Percentiles rank a stretch among this genome's conserved stretches.
Evolutionary conservation across 148 eudicot genomes (phyloP).

Genomic region (Silene conica): DNA sequence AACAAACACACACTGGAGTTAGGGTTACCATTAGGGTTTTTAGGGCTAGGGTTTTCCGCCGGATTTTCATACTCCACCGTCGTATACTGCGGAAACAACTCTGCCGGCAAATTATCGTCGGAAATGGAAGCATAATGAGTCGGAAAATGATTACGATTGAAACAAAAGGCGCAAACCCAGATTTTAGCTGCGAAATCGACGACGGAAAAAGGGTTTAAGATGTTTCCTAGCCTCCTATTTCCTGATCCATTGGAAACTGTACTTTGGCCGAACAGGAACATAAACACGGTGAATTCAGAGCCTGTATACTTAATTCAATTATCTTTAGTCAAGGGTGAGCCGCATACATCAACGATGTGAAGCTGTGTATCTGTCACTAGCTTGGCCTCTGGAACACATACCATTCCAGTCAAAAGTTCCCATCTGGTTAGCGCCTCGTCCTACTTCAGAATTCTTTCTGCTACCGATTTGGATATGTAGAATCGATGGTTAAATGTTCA

Average conservation of each 20-base stretch:
- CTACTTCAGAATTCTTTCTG: conserved; percentile 2
- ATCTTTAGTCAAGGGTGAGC: not conserved
- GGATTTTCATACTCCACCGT: conserved; percentile 66
- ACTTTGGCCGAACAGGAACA: conserved; percentile 7
- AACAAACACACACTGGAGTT: conserved; percentile 43
- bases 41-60: not conserved
- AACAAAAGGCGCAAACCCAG: conserved; percentile 92
- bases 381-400: not conserved
- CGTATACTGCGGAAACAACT: conserved; percentile 71
- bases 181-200: conserved; percentile 76
- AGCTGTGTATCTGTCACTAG: not conserved
- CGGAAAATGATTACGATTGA: conserved; percentile 74
- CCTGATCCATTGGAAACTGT: too few relatives aligned
- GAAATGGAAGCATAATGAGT: conserved; percentile 62
- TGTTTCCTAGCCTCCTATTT: conserved; percentile 9
- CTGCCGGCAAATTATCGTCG: conserved; percentile 76
- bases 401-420: not conserved
- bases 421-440: not conserved
- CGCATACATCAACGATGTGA: not conserved
- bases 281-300: not conserved
- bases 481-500: not conserved
- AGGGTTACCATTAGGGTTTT: conserved; percentile 8
- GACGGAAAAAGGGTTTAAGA: conserved; percentile 78
- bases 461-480: not conserved
- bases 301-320: not conserved